phyloP scores from a whole-genome alignment of 192 early-diverging fungal species.

The Gonapodya sp. region DNA sequence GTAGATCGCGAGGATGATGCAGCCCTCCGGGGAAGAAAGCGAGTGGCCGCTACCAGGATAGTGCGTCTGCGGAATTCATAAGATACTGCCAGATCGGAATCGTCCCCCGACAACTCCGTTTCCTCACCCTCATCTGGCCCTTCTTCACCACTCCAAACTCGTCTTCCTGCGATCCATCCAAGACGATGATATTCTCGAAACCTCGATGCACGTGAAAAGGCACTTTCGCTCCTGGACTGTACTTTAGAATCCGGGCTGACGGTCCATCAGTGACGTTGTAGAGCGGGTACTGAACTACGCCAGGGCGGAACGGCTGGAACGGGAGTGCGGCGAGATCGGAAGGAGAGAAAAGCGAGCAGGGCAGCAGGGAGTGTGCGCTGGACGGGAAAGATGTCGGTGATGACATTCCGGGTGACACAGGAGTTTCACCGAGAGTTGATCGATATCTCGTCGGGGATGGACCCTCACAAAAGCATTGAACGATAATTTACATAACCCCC shows the following conservation, averaged over 20 bases:
- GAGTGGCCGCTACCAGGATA: background rate
- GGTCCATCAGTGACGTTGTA: background rate
- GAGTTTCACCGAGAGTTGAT: background rate
- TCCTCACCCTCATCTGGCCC: background rate
- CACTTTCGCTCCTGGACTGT: background rate
- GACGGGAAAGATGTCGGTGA: background rate
- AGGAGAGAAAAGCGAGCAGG: background rate
- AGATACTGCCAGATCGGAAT: too few relatives aligned
- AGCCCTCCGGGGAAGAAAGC: background rate
- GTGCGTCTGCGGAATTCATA: background rate
- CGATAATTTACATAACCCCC: too few relatives aligned
- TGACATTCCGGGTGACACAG: too few relatives aligned
- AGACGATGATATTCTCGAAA: background rate
- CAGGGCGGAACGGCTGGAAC: background rate
- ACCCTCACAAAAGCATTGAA: too few relatives aligned
- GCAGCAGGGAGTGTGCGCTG: background rate
- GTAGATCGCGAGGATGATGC: background rate
- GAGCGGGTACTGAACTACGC: background rate
- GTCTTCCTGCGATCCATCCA: background rate
- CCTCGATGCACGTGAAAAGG: background rate
- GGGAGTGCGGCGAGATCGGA: background rate
- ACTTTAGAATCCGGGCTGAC: background rate
- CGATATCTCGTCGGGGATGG: too few relatives aligned
- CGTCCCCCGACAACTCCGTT: too few relatives aligned
- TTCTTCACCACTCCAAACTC: background rate